Base-by-base conservation (phyloP, 164 flowering plant species). In the Paratinospora sagittata region DNA sequence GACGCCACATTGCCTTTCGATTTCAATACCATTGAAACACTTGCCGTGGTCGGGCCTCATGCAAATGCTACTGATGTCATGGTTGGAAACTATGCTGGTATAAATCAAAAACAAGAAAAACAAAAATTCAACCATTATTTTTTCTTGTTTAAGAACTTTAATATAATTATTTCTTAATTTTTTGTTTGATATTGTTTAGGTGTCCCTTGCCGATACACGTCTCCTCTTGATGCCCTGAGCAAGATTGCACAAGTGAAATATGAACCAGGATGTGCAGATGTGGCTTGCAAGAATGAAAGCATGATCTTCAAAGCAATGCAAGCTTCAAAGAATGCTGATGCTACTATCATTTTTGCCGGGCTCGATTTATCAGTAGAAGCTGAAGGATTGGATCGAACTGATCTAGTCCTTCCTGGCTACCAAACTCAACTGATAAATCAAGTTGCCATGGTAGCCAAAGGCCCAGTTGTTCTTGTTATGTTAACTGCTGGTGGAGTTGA, bases 11-110 rank as follows among this genome's bases (percentile, higher is more conserved):
- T 83, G 16, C 89, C 89, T 16, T 64, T 85, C 11, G 61, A 65
- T n/a, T 65, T 67, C 24, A 3, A 41, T 13, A 55, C 84, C 58
- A 6, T 26, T 17, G 68, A 66, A 8, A 73, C 69, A 0, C 27
- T 86, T 4, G 85, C 86, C 8, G 73, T 84, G 0, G 78, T 86
- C 0, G 92, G 90, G 0, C 90, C 85, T 0, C 85, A 85, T 64
- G 85, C 85, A 21, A 74, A 84, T 63, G 83, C 78, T 55, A 76
- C 83, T 1, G 24, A 58, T 0, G 78, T 63, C n/a, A 79, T 88
- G 75, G 77, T 81, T 36, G 90, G 87, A 11, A 82, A 88, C 73
- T 86, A 86, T 71, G 83, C 83, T 26, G 87, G 85, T 77, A 67
- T 3, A 52, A 27, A 14, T 52, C 2, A 30, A 30, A 30, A 30